Evolutionary conservation across 1,284 basidiomycete species (phyloP), one percentile per base, ranked within the genome.

Genomic region (Boletus mariae): DNA sequence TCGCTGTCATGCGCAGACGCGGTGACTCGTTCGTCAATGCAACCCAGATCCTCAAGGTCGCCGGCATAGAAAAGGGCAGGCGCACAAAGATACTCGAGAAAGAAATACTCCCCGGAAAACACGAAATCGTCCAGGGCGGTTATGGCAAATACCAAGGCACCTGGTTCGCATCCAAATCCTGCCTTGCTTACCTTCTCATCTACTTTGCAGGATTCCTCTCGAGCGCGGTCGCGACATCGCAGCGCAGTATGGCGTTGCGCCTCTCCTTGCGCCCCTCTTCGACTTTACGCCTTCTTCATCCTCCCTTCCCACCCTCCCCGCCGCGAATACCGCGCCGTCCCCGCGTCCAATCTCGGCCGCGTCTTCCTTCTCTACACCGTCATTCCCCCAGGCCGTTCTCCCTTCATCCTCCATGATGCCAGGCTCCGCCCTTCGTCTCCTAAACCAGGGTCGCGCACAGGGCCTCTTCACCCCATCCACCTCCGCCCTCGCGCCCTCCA

Each of bases 81-180:
- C 82, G 97, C 42, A 98, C 96, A 23, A 98, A 98, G 81, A 98
- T 98, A 54, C 80, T 99, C 35, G 97, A 99, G 76, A 97, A 96
- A 71, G 96, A 99, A 75, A 92, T 99, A 58, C 80, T 95, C 40
- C 90, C 90, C 44, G 95, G 95, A 49, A 89, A 93, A 72, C 95
- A 99, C 72, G 96, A 99, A 73, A 99, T 99, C 72, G 94, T 99
- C 11, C 97, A 99, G 71, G 97, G 97, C 46, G 97, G 97, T 40
- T 99, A 98, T 67, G 97, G 97, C 42, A 98, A 98, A 75, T 99
- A 98, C 71, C 97, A 99, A 71, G 97, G 97, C 56, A 99, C 97
- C 48, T 99, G 97, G 96, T 94, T 63, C 68, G 77, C 53, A 41
- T 54, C 47, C 26, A 47, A 47, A 46, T 25, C 41, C 41, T 20